phyloP scores from a whole-genome alignment of 2,329 filamentous ascomycete genomes.

The Paraconiothyrium sp. region DNA sequence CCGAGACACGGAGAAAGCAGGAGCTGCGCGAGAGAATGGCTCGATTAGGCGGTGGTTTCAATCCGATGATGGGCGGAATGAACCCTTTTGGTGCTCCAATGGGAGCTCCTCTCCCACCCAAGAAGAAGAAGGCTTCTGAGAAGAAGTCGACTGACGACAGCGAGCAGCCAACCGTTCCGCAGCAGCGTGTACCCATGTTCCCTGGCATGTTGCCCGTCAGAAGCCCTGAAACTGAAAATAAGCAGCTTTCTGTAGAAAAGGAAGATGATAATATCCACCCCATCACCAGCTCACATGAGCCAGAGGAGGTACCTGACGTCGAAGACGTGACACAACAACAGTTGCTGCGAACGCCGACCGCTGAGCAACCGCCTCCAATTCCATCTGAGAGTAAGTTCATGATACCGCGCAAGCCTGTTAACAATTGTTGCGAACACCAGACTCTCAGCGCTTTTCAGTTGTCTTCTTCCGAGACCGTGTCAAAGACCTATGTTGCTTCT shows the following conservation, averaged over 20 bases:
- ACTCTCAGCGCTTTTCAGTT: slow-evolving; percentile 35
- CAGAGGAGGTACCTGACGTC: slow-evolving; percentile 63
- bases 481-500: slow-evolving; percentile 44
- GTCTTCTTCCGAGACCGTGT: slow-evolving; percentile 39
- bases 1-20: slow-evolving; percentile 83
- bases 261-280: slow-evolving; percentile 58
- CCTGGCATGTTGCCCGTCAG: slow-evolving; percentile 72
- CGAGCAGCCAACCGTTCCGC: slow-evolving; percentile 39
- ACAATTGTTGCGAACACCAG: slow-evolving; percentile 26
- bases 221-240: slow-evolving; percentile 59
- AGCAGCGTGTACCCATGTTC: slow-evolving; percentile 64
- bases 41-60: slow-evolving; percentile 87
- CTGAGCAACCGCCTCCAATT: slow-evolving; percentile 52
- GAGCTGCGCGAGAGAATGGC: slow-evolving; percentile 96
- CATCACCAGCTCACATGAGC: slow-evolving; percentile 53
- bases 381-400: slow-evolving; percentile 62
- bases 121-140: slow-evolving; percentile 60
- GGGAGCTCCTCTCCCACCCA: slow-evolving; percentile 55
- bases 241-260: slow-evolving; percentile 59
- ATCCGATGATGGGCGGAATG: slow-evolving; percentile 89
- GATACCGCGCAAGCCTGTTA: slow-evolving; percentile 49
- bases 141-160: slow-evolving; percentile 50
- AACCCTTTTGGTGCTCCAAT: slow-evolving; percentile 76
- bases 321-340: slow-evolving; percentile 61
- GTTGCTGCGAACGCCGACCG: slow-evolving; percentile 51